Base-by-base conservation (phyloP, 1,284 basidiomycete genomes). In the Irpex sp. region DNA sequence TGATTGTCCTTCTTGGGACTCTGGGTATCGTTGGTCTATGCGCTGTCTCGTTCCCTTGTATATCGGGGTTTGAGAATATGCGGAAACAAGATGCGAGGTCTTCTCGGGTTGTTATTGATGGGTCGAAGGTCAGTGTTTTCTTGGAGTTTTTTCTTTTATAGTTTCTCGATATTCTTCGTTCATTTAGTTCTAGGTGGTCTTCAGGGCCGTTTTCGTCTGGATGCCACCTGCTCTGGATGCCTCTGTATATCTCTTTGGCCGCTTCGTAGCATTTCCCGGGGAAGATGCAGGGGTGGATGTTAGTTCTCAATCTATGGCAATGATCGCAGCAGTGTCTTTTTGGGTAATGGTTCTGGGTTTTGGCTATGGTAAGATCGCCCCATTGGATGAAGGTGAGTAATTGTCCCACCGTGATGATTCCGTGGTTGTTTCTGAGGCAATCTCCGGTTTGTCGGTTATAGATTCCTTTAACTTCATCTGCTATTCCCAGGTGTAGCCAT, bases 1-100 rank as follows among this genome's bases (percentile, higher is more conserved):
- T 83, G 66, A 59, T 19, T 5, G 59, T 31, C 15, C 17, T 6
- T 37, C 31, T 37, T 11, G 31, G 17, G 26, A 37, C 26, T 13
- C 8, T 31, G 8, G 8, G 11, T 15, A 21, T 55, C 33, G 8
- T 13, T 8, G 53, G 53, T 31, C 51, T 54, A 26, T 26, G 26
- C 26, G 26, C 26, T 26, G 26, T 26, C 26, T 26, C 26, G 26
- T 35, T 43, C 11, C 37, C 9, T 51, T 11, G 50, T n/a, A 31
- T 15, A 11, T 57, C 11, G 33, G 36, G 35, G 5, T n/a, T 43
- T 46, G 19, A 39, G 21, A 57, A 57, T 5, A 46, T 46, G 7
- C 56, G 35, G 56, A 57, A 37, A 35, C 17, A 37, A n/a, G 13
- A 8, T 11, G 35, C 15, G 37, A 57, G 6, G 56, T 57, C 56